Base-by-base conservation (phyloP, 2,329 filamentous ascomycete genomes). In the Colletotrichum ledebouriae region DNA sequence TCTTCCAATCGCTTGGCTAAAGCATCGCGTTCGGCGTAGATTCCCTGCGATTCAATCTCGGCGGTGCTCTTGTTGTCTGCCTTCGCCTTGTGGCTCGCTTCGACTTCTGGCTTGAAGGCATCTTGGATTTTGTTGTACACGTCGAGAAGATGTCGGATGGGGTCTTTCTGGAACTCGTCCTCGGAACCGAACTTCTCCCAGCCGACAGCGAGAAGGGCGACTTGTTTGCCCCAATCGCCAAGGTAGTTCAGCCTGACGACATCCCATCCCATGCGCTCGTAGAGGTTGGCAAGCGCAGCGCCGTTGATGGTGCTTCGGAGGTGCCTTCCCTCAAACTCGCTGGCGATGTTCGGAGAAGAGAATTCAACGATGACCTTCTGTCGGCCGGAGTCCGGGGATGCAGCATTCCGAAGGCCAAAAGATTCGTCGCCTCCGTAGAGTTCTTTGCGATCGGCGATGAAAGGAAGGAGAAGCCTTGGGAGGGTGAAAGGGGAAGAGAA, bases 171-270 rank as follows among this genome's bases (percentile, higher is more conserved):
- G 11, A 93, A 81, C 67, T 86, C 84, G 59, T 90, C 87, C 73
- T 93, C 89, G 52, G 83, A 87, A 2, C 91, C 92, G 72, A 89
- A 93, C 70, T 85, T 86, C 71, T 90, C 81, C 78, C 89, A 94
- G 0, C 90, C 92, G 37, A 92, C 83, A 6, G 89, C 90, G 47
- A 94, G 79, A 9, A 94, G 84, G 67, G 85, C 85, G 55, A 86
- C 92, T 74, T 92, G 90, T 78, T 91, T 92, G 25, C 92, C 92
- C 92, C 92, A 94, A 76, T 94, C 92, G 41, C 92, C 92, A 0
- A 94, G 84, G 75, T 94, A 94, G 79, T 94, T 94, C 82, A 94
- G 86, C 25, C 88, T 84, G 50, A 88, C 78, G 0, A 93, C 90
- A 41, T 93, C 87, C 89, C 90, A 94, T 20, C 91, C 92, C 58